A percentile compares a stretch with the other conserved stretches of the same genome.
These are phyloP conservation scores for Zea mays DNA, from an alignment of 176 grass and related monocot genomes.

Conservation along the genomic window DNA sequence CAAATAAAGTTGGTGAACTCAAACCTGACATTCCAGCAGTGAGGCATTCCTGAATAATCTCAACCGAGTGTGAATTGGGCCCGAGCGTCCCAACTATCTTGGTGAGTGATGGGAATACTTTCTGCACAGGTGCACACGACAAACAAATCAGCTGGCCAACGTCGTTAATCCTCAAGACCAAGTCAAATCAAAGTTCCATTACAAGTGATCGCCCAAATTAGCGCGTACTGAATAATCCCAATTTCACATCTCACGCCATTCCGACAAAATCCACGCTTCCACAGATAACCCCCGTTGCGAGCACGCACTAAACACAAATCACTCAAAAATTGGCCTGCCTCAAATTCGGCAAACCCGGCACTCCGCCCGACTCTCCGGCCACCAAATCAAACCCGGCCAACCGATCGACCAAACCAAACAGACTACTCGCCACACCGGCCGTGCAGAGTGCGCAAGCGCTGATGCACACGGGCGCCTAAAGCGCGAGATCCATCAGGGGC, in stretches of 20 bases:
- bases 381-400: conserved; percentile 21
- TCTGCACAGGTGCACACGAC: conserved; percentile 40
- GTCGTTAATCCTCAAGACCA: background rate
- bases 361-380: background rate
- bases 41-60: conserved; percentile 85
- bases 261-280: background rate
- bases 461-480: background rate
- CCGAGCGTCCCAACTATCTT: conserved; percentile 95
- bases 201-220: background rate
- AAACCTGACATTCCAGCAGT: conserved; percentile 94
- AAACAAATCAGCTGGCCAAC: background rate
- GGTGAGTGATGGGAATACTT: conserved; percentile 83
- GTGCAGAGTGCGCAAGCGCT: background rate
- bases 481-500: conserved; percentile 12
- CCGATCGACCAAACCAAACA: background rate
- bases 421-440: background rate
- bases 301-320: background rate
- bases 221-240: background rate
- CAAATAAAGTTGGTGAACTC: conserved; percentile 27
- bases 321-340: background rate
- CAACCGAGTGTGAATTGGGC: conserved; percentile 69
- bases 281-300: background rate
- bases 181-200: background rate
- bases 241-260: background rate
- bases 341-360: background rate